phyloP scores from a whole-genome alignment of 2,329 filamentous ascomycete species.

The Fusarium lyarnte region DNA sequence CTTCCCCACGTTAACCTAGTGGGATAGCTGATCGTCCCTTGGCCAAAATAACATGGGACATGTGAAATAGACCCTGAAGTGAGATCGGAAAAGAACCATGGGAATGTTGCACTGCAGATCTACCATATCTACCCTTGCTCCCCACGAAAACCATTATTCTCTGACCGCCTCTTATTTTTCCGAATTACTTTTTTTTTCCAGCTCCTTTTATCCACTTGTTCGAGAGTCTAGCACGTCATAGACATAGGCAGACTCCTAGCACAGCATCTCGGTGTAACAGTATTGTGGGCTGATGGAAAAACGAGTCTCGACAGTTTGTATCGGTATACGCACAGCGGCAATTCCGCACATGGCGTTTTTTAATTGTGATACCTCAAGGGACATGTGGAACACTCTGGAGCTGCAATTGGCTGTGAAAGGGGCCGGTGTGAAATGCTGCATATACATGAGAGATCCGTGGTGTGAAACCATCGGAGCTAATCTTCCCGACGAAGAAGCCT shows the following conservation, averaged over 20 bases:
- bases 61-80: slow-evolving; percentile 4
- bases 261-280: slow-evolving; percentile 7
- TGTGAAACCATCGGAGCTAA: slow-evolving; percentile 8
- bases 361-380: neutral
- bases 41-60: neutral
- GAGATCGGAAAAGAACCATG: neutral
- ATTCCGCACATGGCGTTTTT: neutral
- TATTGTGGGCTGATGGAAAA: neutral
- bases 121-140: neutral
- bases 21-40: neutral
- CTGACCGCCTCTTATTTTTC: neutral
- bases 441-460: neutral
- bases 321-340: neutral
- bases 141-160: neutral
- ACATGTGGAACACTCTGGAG: neutral
- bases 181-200: neutral
- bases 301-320: neutral
- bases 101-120: slow-evolving; percentile 17
- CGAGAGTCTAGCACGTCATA: slow-evolving; percentile 26
- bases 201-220: neutral
- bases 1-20: slow-evolving; percentile 3
- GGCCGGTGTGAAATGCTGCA: slow-evolving; percentile 18
- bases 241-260: neutral
- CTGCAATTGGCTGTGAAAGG: neutral
- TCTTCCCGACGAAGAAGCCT: slow-evolving; percentile 3